phyloP scores from a whole-genome alignment of 345 rosid species.

The Eucalyptus grandis region DNA sequence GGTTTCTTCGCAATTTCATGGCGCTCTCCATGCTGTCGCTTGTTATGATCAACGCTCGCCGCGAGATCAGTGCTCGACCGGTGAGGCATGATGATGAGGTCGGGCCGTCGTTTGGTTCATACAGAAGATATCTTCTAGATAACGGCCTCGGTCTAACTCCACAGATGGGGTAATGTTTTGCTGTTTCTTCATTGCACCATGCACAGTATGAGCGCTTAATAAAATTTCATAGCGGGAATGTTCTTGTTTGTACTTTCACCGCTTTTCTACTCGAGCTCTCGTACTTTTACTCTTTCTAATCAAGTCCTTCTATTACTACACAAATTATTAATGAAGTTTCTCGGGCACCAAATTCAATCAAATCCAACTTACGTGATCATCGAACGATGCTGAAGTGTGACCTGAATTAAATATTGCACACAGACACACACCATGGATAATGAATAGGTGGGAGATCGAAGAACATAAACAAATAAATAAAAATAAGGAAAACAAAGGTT shows the following conservation, averaged over 20 bases:
- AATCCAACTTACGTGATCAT: not conserved
- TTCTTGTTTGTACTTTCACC: not conserved
- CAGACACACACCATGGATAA: not conserved
- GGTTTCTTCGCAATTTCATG: not conserved
- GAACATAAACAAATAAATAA: not conserved
- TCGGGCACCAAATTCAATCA: not conserved
- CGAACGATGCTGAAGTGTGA: not conserved
- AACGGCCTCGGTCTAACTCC: conserved; percentile 50
- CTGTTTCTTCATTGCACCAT: not conserved
- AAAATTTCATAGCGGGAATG: not conserved
- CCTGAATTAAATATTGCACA: not conserved
- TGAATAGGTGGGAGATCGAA: not conserved
- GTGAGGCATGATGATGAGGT: not conserved
- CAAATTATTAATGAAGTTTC: not conserved
- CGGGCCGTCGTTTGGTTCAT: not conserved
- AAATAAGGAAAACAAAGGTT: not conserved
- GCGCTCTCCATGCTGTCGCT: not conserved
- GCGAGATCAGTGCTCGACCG: not conserved
- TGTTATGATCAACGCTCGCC: not conserved
- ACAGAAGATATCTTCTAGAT: conserved; percentile 24
- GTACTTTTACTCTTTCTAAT: not conserved
- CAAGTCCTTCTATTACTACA: not conserved
- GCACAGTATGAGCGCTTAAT: not conserved
- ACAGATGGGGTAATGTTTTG: conserved; percentile 36
- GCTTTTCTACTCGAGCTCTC: not conserved